Evolutionary conservation across 75 land plant species (phyloP).

Genomic region (Azolla pinnata): DNA sequence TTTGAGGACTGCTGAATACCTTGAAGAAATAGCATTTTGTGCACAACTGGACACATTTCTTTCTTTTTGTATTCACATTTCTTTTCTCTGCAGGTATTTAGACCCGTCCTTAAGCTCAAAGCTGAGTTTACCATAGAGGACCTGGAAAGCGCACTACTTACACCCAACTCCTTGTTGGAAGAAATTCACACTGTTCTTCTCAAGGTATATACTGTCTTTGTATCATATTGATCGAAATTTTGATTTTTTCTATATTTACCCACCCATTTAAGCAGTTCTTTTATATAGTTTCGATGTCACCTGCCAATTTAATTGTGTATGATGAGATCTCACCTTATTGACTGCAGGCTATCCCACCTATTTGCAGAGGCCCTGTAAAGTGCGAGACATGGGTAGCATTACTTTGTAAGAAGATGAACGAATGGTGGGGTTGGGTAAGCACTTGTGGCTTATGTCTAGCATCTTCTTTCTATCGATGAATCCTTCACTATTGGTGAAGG

Average conservation of each 20-base stretch:
- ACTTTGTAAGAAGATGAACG: constrained; percentile 56
- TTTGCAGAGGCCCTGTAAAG: constrained; percentile 32
- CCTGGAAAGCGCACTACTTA: constrained; percentile 80
- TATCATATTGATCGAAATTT: no score
- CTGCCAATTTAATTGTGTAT: no score
- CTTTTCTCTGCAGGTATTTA: constrained; percentile 42
- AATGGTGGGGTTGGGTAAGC: constrained; percentile 83
- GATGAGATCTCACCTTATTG: no score
- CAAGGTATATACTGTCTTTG: constrained; percentile 46
- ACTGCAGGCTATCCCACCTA: constrained; percentile 92
- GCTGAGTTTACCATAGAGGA: constrained; percentile 83
- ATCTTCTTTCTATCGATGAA: background rate
- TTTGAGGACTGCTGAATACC: background rate
- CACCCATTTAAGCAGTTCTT: no score
- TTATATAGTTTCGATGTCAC: no score
- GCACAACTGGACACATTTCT: background rate
- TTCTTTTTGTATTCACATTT: background rate
- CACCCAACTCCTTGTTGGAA: constrained; percentile 60
- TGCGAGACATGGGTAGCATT: constrained; percentile 67
- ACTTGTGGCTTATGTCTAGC: background rate
- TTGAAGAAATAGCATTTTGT: background rate
- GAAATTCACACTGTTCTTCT: constrained; percentile 80
- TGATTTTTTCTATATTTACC: no score
- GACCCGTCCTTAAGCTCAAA: constrained; percentile 62
- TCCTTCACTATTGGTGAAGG: no score